Percentiles rank a stretch among this genome's conserved stretches.
Conservation (phyloP, 2,329 filamentous ascomycete genomes). For the Ceratocystis lukuohia region DNA sequence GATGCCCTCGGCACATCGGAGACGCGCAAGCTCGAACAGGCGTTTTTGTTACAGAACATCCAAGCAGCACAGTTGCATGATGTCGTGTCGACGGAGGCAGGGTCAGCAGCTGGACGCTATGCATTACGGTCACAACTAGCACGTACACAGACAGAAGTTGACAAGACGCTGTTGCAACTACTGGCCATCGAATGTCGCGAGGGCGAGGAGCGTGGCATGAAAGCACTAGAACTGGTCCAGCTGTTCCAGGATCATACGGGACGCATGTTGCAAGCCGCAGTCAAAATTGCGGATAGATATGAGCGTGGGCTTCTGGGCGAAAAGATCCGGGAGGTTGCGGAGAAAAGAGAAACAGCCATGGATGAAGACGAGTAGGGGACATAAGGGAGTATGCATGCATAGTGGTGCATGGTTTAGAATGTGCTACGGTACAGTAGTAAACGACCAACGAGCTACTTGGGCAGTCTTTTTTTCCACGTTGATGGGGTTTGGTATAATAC, state of each 20-base stretch:
- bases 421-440: background rate
- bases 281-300: slow-evolving; percentile 79
- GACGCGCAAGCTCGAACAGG: slow-evolving; percentile 58
- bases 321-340: slow-evolving; percentile 56
- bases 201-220: slow-evolving; percentile 87
- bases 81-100: slow-evolving; percentile 48
- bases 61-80: slow-evolving; percentile 64
- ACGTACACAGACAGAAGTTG: slow-evolving; percentile 66
- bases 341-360: slow-evolving; percentile 9
- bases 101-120: slow-evolving; percentile 25
- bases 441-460: background rate
- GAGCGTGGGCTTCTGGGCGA: slow-evolving; percentile 65
- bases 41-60: slow-evolving; percentile 62
- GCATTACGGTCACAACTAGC: slow-evolving; percentile 54
- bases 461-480: background rate
- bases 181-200: slow-evolving; percentile 82
- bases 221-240: slow-evolving; percentile 77
- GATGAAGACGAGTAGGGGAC: slow-evolving; percentile 10
- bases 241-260: slow-evolving; percentile 75
- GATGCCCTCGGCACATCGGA: slow-evolving; percentile 32
- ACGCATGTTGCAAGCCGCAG: slow-evolving; percentile 81
- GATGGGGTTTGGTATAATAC: background rate
- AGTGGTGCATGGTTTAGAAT: background rate
- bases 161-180: slow-evolving; percentile 81
- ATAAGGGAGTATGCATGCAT: background rate